Conservation (phyloP, 108 stramenopile species). For the Hondaea fermentalgiana region DNA sequence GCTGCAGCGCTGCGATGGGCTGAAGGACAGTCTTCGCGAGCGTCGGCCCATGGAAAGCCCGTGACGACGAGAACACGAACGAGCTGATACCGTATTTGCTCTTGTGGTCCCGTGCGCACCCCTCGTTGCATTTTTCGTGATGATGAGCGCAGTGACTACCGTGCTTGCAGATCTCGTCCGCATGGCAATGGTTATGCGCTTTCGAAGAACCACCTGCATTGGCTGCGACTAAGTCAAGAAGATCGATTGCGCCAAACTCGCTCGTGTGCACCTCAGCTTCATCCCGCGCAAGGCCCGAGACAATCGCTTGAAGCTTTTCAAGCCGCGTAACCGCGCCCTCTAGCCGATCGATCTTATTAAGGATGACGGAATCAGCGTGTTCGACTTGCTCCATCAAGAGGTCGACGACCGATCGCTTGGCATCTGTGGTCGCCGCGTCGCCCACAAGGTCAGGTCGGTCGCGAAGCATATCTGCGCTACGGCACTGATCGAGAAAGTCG, state of each 20-base stretch:
- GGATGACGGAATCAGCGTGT: neutral
- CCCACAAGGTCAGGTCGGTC: neutral
- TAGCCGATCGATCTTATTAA: neutral
- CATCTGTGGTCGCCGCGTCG: neutral
- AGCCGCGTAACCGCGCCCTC: neutral
- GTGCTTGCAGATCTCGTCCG: neutral
- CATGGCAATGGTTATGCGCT: neutral
- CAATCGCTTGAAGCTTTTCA: neutral
- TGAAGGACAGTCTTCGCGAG: neutral
- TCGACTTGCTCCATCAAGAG: constrained; percentile 11
- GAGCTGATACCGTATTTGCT: neutral
- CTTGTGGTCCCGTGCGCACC: neutral
- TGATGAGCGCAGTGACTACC: neutral
- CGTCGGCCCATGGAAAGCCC: neutral
- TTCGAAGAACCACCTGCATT: neutral
- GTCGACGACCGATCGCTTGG: neutral
- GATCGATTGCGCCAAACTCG: neutral
- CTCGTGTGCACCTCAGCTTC: neutral
- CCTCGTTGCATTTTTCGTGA: neutral
- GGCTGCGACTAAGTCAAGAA: neutral
- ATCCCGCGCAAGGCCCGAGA: neutral
- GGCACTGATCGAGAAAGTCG: neutral
- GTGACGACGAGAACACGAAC: neutral
- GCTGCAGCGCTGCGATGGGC: neutral
- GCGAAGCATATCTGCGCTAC: neutral